Base-by-base conservation (phyloP, 495 filamentous ascomycete species). In the Penicillium cataractarum region DNA sequence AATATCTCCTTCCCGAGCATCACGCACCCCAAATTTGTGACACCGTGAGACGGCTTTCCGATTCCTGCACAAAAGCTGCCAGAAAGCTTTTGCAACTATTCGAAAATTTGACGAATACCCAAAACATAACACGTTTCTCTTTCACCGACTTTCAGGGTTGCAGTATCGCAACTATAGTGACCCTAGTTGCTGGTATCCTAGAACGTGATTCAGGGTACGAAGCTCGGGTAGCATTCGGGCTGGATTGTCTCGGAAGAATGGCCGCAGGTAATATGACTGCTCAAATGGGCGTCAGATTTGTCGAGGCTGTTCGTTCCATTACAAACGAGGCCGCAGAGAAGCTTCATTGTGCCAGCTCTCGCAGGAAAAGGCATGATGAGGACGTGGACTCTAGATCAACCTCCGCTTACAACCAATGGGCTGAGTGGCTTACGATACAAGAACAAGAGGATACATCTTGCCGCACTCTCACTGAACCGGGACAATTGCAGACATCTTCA, bases 131-230 rank as follows among this genome's bases (percentile, higher is more conserved):
- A 13, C 60, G 62, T 1, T 74, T 74, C 19, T 74, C 71, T 4
- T 74, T 74, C 44, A 74, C 71, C 10, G 71, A 74, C 44, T 74
- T 74, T 24, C 71, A 74, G 51, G 67, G 65, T 15, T 74, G 71
- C 69, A 72, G 70, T 31, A 71, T 67, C n/a, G 67, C 71, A 31
- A 74, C 67, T 0, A 74, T 74, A 40, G 60, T 74, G n/a, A 67
- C 67, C 3, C 44, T 72, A 9, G 37, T 72, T 21, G 58, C 64
- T n/a, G 69, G 71, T 0, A 72, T 74, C 3, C 22, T 68, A 22
- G 63, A 70, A 8, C 64, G 69, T 5, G 69, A 70, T 35, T 62
- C 69, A 0, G 63, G 53, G 31, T 72, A 72, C 33, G 40, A 67
- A 6, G 32, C 53, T 13, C 54, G 65, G 33, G 67, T 72, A 3